Base-by-base conservation (phyloP, 2,329 filamentous ascomycete species). In the Epichloe brachyelytri region DNA sequence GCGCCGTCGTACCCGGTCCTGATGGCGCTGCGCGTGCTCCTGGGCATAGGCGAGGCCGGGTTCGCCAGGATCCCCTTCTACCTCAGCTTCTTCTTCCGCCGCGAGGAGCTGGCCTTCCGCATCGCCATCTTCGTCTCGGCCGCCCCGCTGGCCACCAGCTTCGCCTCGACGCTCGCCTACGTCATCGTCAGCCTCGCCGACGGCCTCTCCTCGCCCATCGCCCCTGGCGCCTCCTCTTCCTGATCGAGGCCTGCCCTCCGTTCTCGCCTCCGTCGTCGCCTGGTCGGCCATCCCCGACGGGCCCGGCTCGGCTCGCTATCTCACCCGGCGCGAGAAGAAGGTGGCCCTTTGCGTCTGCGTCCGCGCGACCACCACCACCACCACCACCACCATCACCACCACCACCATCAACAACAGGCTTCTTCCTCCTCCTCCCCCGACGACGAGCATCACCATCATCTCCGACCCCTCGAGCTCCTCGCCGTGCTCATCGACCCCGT, bases 101-200 rank as follows among this genome's bases (percentile, higher is more conserved):
- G 78, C 37, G 69, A 78, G 43, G 91, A 97, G 65, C 71, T 96
- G 36, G 91, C 90, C 0, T 84, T 93, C 54, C 75, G 90, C 38
- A 93, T 86, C 0, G 90, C 88, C 20, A 76, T 95, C 2, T 94
- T 95, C 67, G 83, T 96, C 50, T 89, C 87, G 59, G 90, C 93
- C 56, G 89, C 89, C 1, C 79, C 79, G 1, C 74, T 95, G 4
- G 88, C 88, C 2, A 93, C 87, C 41, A 83, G 82, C 1, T 69
- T 94, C 62, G 86, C 88, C 0, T 87, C 87, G 39, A 83, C 78
- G 8, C 72, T 95, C 4, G 88, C 89, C 7, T 88, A 85, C 82
- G 61, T 82, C 20, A 91, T 95, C 55, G 77, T 89, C 48, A 81
- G 79, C 59, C 60, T 88, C 14, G 86, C 46, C 8, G 11, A 80